Percentiles rank a stretch among this genome's conserved stretches.
Evolutionary conservation across 805 yeast genomes (phyloP).

Genomic region (Starmera quercuum): DNA sequence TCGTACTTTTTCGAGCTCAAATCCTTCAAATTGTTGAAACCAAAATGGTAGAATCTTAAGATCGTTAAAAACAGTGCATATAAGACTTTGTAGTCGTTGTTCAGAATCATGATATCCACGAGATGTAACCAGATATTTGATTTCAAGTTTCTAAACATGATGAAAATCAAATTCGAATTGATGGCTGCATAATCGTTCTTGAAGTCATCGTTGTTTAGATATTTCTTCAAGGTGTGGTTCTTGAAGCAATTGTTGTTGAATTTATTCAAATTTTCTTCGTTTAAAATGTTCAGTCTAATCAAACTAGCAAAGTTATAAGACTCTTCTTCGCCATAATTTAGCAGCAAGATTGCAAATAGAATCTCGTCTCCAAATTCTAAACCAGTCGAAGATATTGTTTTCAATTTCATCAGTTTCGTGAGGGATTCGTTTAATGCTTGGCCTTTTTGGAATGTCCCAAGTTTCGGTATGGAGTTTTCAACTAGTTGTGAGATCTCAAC

Average conservation of each 20-base stretch:
- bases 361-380: slow-evolving; percentile 27
- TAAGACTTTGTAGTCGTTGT: slow-evolving; percentile 29
- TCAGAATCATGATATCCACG: slow-evolving; percentile 12
- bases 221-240: slow-evolving; percentile 7
- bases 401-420: slow-evolving; percentile 22
- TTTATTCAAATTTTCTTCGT: slow-evolving; percentile 6
- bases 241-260: slow-evolving; percentile 12
- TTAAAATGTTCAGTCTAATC: slow-evolving; percentile 11
- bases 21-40: slow-evolving; percentile 29
- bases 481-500: slow-evolving; percentile 20
- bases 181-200: slow-evolving; percentile 5
- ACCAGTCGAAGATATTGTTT: slow-evolving; percentile 28
- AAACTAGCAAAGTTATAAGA: slow-evolving; percentile 12
- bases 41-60: slow-evolving; percentile 43
- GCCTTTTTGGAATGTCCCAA: slow-evolving; percentile 10
- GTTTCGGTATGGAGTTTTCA: slow-evolving; percentile 5
- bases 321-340: slow-evolving; percentile 15
- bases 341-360: slow-evolving; percentile 17
- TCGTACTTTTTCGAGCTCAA: slow-evolving; percentile 8
- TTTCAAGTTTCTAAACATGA: slow-evolving; percentile 7
- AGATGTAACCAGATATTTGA: slow-evolving; percentile 9
- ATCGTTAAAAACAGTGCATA: slow-evolving; percentile 32
- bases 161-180: slow-evolving; percentile 4
- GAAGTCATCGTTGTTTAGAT: slow-evolving; percentile 6
- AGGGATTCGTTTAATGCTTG: slow-evolving; percentile 14